Percentiles rank a stretch among this genome's conserved stretches.
These are phyloP conservation scores for Solanum bukasovii DNA, from an alignment of 257 asterid genomes.

Conservation along the genomic window DNA sequence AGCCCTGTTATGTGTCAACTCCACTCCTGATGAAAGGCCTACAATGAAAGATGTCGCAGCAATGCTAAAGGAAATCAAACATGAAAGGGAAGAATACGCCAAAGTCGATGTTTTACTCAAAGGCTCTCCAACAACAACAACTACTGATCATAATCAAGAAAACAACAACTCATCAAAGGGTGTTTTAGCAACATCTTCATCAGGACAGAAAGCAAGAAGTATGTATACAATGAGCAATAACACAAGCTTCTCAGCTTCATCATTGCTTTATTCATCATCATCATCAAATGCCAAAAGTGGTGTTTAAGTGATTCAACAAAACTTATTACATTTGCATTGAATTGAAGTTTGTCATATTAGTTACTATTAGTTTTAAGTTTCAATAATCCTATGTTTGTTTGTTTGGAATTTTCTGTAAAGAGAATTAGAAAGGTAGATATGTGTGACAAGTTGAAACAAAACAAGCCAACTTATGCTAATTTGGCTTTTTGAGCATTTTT, in stretches of 20 bases:
- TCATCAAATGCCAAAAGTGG: constrained; percentile 16
- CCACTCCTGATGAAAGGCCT: constrained; percentile 36
- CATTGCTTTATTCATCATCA: constrained; percentile 29
- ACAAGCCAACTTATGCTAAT: not conserved
- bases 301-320: not conserved
- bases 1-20: constrained; percentile 26
- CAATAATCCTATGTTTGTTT: not conserved
- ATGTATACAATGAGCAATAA: constrained; percentile 19
- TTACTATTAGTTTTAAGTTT: not conserved
- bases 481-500: not conserved
- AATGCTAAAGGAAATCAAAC: constrained; percentile 41
- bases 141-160: not conserved
- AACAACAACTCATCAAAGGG: not conserved
- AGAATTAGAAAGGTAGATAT: not conserved
- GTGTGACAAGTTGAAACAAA: constrained; percentile 1
- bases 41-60: constrained; percentile 54
- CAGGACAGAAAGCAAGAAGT: constrained; percentile 9
- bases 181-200: constrained; percentile 23
- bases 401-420: not conserved
- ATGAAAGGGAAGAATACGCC: constrained; percentile 34
- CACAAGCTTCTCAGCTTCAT: constrained; percentile 32
- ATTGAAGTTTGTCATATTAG: not conserved
- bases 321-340: not conserved
- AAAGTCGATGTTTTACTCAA: constrained; percentile 26
- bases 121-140: constrained; percentile 5